A percentile compares a stretch with the other conserved stretches of the same genome.
Conservation (phyloP, 441 rosid species). For the Gossypium davidsonii region DNA sequence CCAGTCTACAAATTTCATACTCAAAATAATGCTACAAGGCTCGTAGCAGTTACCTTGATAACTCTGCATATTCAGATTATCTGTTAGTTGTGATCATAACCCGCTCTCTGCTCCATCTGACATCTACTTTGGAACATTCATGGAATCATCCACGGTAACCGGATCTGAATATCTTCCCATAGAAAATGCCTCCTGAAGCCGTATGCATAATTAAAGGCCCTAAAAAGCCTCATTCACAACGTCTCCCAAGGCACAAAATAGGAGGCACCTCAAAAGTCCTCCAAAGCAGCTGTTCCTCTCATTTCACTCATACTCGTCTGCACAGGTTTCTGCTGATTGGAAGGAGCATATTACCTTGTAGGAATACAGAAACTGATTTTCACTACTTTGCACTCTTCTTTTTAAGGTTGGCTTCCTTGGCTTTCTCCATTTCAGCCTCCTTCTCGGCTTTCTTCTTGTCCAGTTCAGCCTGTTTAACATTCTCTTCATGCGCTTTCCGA, state of each 20-base stretch:
- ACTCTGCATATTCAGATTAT: background rate
- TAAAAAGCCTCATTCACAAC: constrained; percentile 15
- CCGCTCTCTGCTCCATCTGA: constrained; percentile 1
- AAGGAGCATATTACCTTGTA: constrained; percentile 18
- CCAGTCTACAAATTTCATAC: constrained; percentile 21
- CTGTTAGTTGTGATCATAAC: constrained; percentile 7
- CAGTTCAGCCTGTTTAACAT: constrained; percentile 76
- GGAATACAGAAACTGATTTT: constrained; percentile 18
- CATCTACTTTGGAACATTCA: background rate
- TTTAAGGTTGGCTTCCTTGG: constrained; percentile 57
- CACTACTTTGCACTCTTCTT: constrained; percentile 50
- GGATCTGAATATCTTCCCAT: constrained; percentile 13
- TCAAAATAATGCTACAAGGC: constrained; percentile 3
- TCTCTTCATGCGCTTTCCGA: constrained; percentile 93
- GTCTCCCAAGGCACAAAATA: constrained; percentile 17
- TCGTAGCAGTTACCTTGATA: constrained; percentile 19
- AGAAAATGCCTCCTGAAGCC: constrained; percentile 12
- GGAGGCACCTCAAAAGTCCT: constrained; percentile 20
- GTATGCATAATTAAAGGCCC: constrained; percentile 15
- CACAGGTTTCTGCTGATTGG: constrained; percentile 19
- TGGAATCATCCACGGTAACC: background rate
- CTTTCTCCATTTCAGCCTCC: constrained; percentile 81
- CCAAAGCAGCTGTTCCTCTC: constrained; percentile 17
- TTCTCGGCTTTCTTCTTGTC: constrained; percentile 86
- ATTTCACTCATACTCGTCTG: constrained; percentile 7